Evolutionary conservation across 1,284 basidiomycete genomes (phyloP), one percentile per base, ranked within the genome.

Genomic region (Cryptococcus hybrid): DNA sequence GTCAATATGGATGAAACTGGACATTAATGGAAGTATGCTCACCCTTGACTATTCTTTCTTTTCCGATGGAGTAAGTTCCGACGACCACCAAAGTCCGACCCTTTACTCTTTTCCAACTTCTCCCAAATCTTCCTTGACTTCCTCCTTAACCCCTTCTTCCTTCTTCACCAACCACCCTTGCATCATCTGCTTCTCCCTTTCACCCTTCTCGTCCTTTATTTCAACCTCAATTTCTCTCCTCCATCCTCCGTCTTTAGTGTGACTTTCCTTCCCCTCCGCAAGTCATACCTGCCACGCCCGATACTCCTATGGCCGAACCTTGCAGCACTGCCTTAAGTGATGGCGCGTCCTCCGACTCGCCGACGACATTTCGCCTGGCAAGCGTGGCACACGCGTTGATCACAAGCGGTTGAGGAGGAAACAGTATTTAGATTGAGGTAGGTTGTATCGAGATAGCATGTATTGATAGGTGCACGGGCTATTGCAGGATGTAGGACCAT

Each of bases 51-150:
- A 99, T 89, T 45, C 93, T 86, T 76, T 99, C 95, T n/a, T 77
- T 99, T 52, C 95, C 95, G 54, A 99, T 92, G 0, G 91, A 92
- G 76, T 99, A 99, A 0, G 95, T 97, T 9, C 94, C 95, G 34
- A 98, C 85, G 46, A 96, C 84, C 49, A 98, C 84, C n/a, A 98
- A 81, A 47, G 80, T 73, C 57, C 78, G 57, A 37, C 75, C 77
- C 45, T 67, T 70, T 38, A 63, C 62, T 44, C 67, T 70, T 42
- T 59, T 34, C 63, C 61, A 7, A 68, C 64, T 44, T 67, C 61
- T 40, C 70, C 62, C 51, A 53, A 43, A 15, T 50, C 47, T 38
- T 77, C 75, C 53, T 77, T 73, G 50, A 70, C 68, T 35, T 70
- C 69, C 30, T 62, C 59, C 24, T 68, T 65, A 5, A 67, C 67